Evolutionary conservation across 2,329 filamentous ascomycete species (phyloP), one percentile per base, ranked within the genome.

Genomic region (Exophiala xenobiotica): DNA sequence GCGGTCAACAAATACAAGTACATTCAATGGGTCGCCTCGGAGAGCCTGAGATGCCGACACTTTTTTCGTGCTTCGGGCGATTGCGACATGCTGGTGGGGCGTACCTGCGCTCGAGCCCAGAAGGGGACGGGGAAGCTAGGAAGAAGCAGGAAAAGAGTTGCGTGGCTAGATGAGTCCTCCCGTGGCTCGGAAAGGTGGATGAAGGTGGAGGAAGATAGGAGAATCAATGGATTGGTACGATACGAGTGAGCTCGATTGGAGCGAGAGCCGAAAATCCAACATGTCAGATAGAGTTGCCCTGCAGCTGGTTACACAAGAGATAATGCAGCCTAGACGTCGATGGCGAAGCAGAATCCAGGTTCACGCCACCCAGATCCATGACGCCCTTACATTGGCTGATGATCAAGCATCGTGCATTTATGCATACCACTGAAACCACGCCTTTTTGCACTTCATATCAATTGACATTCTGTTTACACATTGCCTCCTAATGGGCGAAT

Each of bases 331-430:
- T 46, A 19, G 49, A 46, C 39, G 4, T 5, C 35, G 42, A 54
- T 54, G 51, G 44, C 47, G 45, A 54, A 44, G 37, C 26, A 54
- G 47, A 49, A 39, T 52, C 48, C 29, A 50, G 45, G 27, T 46
- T 16, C 29, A 35, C 48, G 55, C 51, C 55, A 57, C 46, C 26
- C 45, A 50, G 55, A 55, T 55, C 55, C 51, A 54, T 53, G 52
- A 54, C 46, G 51, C 55, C 9, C 27, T 48, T 35, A 58, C 31
- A 54, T 58, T 54, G 51, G 49, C 18, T 16, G 31, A 37, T 7
- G 20, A 46, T 23, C 42, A 26, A n/a, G 16, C 31, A 46, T 23
- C 12, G 6, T 33, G 20, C 41, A 27, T 27, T 7, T 12, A 27
- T 27, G 12, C 31, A 35, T 35, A 12, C 26, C 27, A n/a, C 27